Percentiles rank a stretch among this genome's conserved stretches.
Evolutionary conservation across 2,329 filamentous ascomycete species (phyloP).

Genomic region (Botryotinia narcissicola): DNA sequence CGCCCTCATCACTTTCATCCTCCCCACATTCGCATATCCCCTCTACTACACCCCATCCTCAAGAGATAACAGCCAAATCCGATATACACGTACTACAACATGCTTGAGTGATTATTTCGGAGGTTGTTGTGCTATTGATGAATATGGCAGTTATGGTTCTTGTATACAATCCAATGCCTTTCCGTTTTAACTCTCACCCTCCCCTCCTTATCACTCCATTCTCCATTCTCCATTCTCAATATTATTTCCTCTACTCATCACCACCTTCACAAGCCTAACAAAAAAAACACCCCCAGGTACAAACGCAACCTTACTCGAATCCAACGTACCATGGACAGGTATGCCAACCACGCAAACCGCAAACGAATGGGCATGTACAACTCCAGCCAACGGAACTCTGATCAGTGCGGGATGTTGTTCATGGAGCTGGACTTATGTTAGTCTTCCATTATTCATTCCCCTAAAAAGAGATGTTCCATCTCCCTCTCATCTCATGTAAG

Average conservation of each 20-base stretch:
- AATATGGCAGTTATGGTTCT: not conserved
- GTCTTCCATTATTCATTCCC: not conserved
- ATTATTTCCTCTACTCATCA: not conserved
- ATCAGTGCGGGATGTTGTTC: not conserved
- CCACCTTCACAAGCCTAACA: not conserved
- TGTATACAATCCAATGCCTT: not conserved
- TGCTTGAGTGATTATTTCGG: constrained; percentile 20
- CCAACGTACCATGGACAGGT: constrained; percentile 3
- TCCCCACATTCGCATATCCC: not conserved
- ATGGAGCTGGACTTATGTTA: not conserved
- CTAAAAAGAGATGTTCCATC: not conserved
- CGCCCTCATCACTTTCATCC: not conserved
- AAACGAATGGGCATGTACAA: constrained; percentile 12
- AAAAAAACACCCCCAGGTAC: not conserved
- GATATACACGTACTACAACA: constrained; percentile 13
- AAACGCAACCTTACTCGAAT: constrained; percentile 6
- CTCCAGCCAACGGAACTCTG: not conserved
- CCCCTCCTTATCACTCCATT: too few relatives aligned
- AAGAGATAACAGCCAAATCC: not conserved
- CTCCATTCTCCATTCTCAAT: accelerated
- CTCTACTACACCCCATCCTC: not conserved
- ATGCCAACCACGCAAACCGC: not conserved
- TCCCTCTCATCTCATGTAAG: not conserved
- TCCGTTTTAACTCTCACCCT: not conserved
- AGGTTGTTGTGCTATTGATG: constrained; percentile 10